phyloP scores from a whole-genome alignment of 768 basidiomycete species.

The Coprinellus micaceus region DNA sequence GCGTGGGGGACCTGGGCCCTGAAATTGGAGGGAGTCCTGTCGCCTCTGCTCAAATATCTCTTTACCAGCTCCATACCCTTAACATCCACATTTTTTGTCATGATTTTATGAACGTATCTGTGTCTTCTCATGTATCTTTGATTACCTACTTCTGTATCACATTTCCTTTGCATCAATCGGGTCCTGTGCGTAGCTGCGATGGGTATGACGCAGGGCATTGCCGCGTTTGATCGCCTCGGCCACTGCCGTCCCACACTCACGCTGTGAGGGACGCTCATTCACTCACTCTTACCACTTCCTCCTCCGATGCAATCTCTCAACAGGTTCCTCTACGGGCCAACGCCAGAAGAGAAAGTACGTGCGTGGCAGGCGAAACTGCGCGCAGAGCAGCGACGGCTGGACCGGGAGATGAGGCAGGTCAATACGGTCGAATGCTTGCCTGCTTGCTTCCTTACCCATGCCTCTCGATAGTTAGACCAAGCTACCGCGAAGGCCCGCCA shows the following conservation, averaged over 20 bases:
- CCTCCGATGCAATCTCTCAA: constrained; percentile 78
- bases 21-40: background rate
- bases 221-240: background rate
- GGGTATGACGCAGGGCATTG: too few species aligned
- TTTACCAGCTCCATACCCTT: background rate
- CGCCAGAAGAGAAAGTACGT: constrained; percentile 89
- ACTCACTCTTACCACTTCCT: background rate
- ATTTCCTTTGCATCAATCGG: too few species aligned
- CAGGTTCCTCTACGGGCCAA: constrained; percentile 92
- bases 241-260: background rate
- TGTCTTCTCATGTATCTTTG: constrained; percentile 1
- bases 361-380: constrained; percentile 90
- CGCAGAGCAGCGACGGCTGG: constrained; percentile 74
- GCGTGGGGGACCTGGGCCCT: constrained; percentile 19
- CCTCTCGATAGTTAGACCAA: constrained; percentile 62
- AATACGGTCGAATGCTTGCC: constrained; percentile 27
- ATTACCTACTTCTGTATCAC: background rate
- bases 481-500: constrained; percentile 77
- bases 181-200: too few species aligned
- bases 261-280: too few species aligned
- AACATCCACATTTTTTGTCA: background rate
- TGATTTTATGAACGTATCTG: constrained; percentile 4
- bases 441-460: constrained; percentile 11
- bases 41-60: constrained; percentile 3
- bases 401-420: constrained; percentile 96